A percentile compares a stretch with the other conserved stretches of the same genome.
Evolutionary conservation across 805 yeast species (phyloP).

Genomic region (Zygoascus bituminiphila): DNA sequence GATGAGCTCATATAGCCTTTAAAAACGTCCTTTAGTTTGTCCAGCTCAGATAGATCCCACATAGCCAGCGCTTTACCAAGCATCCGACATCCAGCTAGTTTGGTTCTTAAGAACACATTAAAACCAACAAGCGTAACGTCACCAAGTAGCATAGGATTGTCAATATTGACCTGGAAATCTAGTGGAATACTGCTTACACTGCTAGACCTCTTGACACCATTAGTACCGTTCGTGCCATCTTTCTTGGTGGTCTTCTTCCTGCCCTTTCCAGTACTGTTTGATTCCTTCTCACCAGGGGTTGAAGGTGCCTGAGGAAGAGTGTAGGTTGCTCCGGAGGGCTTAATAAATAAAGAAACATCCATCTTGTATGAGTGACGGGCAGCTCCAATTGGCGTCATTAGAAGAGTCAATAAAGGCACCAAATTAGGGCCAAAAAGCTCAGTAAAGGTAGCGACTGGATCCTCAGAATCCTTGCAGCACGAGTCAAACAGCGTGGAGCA

Average conservation of each 20-base stretch:
- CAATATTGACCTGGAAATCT: conserved; percentile 57
- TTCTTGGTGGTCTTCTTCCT: conserved; percentile 3
- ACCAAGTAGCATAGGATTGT: conserved; percentile 85
- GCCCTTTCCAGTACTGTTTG: conserved; percentile 17
- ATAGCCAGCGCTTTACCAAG: conserved; percentile 45
- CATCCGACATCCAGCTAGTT: conserved; percentile 67
- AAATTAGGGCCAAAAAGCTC: conserved; percentile 48
- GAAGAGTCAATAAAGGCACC: conserved; percentile 51
- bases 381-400: conserved; percentile 93
- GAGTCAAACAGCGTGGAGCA: conserved; percentile 44
- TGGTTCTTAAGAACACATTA: conserved; percentile 64
- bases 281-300: conserved; percentile 11
- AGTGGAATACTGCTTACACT: conserved; percentile 13
- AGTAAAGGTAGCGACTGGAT: conserved; percentile 36
- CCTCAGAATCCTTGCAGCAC: conserved; percentile 23
- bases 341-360: conserved; percentile 64
- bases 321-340: conserved; percentile 62
- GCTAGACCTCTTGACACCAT: not conserved
- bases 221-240: not conserved
- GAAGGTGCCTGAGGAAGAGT: conserved; percentile 12
- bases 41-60: conserved; percentile 15
- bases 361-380: conserved; percentile 81
- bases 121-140: conserved; percentile 80
- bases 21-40: conserved; percentile 7
- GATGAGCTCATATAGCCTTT: conserved; percentile 44